Base-by-base conservation (phyloP, 139 green algal genomes). In the Yamagishiella unicocca region DNA sequence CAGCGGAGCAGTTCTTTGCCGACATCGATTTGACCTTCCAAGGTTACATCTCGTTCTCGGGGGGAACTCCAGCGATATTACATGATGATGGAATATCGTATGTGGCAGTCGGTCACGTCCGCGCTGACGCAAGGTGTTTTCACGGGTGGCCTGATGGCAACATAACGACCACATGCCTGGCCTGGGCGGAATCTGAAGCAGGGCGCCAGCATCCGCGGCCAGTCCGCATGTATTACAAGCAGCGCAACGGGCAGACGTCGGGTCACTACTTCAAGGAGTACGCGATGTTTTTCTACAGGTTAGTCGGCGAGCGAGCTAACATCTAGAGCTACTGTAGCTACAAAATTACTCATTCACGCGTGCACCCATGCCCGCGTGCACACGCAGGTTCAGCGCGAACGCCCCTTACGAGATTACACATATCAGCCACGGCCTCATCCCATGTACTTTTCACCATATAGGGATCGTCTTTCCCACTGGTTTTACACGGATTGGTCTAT, bases 251-350 rank as follows among this genome's bases (percentile, higher is more conserved):
- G 19, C 14, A n/a, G 19, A 9, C 14, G 58, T 27, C 6, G 19
- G 22, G 6, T 9, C 64, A 72, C 64, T 21, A 72, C 31, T 22
- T 4, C 7, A 17, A 22, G 31, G 64, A 72, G n/a, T 72, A 72
- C 31, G 64, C n/a, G 7, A 29, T 72, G 8, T 72, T 72, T n/a
- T 72, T 72, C 22, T 72, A 72, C 64, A 72, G 64, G 64, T 72
- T 27, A 6, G 58, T 27, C 22, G 6, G 22, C 19, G 14, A 35
- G 14, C 19, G 19, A 58, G 50, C 50, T 58, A 12, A 12, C 17
- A 58, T 12, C 50, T 58, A 58, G 14, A 58, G 50, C 50, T n/a
- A 25, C 50, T 17, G 50, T 6, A 9, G 19, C n/a, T 67, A 17
- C 6, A 9, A n/a, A 67, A 33, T 27, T n/a, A 6, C 58, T 35